These are phyloP conservation scores for Dictyostelium purpureum DNA, from an alignment of 78 protist genomes.

Conservation along the genomic window DNA sequence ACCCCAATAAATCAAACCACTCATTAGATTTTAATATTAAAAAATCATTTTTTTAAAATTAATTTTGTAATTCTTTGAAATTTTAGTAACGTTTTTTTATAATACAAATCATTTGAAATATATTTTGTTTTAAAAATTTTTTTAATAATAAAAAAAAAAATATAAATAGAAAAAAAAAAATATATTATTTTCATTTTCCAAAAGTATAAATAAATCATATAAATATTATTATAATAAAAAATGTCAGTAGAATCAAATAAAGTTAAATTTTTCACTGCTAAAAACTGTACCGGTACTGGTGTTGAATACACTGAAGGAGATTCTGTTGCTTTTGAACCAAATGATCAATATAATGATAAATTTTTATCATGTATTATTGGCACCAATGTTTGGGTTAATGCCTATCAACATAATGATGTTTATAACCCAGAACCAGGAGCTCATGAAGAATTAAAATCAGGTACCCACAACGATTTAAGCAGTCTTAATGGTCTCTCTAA, in stretches of 20 bases:
- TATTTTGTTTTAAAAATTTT: too few relatives aligned
- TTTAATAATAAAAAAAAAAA: too few relatives aligned
- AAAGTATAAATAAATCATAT: too few relatives aligned
- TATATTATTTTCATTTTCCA: too few relatives aligned
- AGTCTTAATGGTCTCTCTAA: constrained; percentile 23
- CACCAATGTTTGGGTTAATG: not conserved
- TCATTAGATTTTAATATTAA: too few relatives aligned
- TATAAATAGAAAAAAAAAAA: too few relatives aligned
- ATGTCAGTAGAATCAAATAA: not conserved
- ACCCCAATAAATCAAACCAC: too few relatives aligned
- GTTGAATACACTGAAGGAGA: not conserved
- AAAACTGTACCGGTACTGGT: not conserved
- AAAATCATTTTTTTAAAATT: too few relatives aligned
- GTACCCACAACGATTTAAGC: constrained; percentile 19
- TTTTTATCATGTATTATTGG: constrained; percentile 11
- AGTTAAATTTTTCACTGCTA: not conserved
- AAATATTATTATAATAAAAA: too few relatives aligned
- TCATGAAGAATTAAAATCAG: not conserved
- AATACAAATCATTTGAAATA: too few relatives aligned
- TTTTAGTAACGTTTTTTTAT: too few relatives aligned
- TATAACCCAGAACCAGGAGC: constrained; percentile 28
- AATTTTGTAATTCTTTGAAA: too few relatives aligned
- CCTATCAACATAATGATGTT: constrained; percentile 49
- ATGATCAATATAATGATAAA: not conserved
- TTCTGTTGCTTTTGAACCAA: not conserved